Base-by-base conservation (phyloP, 78 protist genomes). In the Trichosphaerium sp. region DNA sequence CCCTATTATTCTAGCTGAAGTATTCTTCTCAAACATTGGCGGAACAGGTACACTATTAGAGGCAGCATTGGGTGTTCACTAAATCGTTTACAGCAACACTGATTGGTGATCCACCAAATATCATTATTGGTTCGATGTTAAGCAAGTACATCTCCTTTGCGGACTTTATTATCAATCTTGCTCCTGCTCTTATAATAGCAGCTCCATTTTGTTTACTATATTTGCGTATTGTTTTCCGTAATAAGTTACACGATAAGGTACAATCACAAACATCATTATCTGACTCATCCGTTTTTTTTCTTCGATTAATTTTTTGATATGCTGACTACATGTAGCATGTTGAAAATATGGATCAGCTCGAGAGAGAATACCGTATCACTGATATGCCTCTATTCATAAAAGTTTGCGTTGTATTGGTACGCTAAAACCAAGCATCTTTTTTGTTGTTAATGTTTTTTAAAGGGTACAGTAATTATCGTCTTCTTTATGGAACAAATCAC, bases 41-140 rank as follows among this genome's bases (percentile, higher is more conserved):
- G 90, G 90, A 47, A 55, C 85, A 1, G n/a, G n/a, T n/a, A n/a
- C n/a, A n/a, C n/a, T n/a, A n/a, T n/a, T n/a, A n/a, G n/a, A n/a
- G n/a, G n/a, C n/a, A n/a, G n/a, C n/a, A n/a, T n/a, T n/a, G n/a
- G n/a, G n/a, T n/a, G n/a, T n/a, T n/a, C n/a, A n/a, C n/a, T n/a
- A n/a, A n/a, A n/a, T n/a, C n/a, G n/a, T n/a, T n/a, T n/a, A n/a
- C n/a, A n/a, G 78, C 84, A 48, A 85, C 90, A 3, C 12, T 56
- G 32, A 25, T 85, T 40, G 91, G 91, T 41, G 91, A 85, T 73
- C 91, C 91, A 11, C 91, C 87, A 23, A 82, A 82, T 71, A 43
- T 78, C 37, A 63, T 85, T 37, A 85, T 85, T 31, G 90, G 69
- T 5, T 47, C 26, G 25, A 61, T 28, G 0, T 71, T 68, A 21